Conservation (phyloP, 495 filamentous ascomycete species). For the Trichocladium uniseriatum region DNA sequence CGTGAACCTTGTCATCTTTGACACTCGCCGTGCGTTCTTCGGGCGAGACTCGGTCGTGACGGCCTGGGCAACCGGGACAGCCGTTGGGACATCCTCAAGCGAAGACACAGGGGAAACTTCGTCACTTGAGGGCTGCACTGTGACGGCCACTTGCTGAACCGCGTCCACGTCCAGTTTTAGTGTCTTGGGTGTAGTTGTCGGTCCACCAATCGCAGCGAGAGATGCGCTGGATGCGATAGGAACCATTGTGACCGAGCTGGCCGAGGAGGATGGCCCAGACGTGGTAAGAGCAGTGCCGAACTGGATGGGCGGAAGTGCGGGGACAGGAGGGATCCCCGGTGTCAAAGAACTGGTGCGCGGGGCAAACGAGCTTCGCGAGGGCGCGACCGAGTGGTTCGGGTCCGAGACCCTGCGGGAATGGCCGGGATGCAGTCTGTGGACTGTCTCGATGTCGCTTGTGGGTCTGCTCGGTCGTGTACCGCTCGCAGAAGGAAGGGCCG, state of each 20-base stretch:
- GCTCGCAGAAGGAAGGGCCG: not conserved
- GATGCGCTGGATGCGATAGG: slow-evolving; percentile 13
- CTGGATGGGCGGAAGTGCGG: slow-evolving; percentile 18
- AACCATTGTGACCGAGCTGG: slow-evolving; percentile 16
- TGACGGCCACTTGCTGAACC: not conserved
- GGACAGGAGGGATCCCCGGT: slow-evolving; percentile 23
- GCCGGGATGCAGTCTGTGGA: slow-evolving; percentile 25
- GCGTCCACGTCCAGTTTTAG: not conserved
- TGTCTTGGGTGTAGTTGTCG: not conserved
- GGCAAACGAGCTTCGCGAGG: slow-evolving; percentile 2
- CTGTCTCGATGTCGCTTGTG: slow-evolving; percentile 12
- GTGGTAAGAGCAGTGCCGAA: slow-evolving; percentile 14
- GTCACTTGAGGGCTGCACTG: not conserved
- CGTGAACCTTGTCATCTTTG: slow-evolving; percentile 15
- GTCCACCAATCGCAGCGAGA: not conserved
- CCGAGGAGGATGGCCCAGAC: slow-evolving; percentile 6
- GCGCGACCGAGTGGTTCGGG: not conserved
- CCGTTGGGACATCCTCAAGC: not conserved
- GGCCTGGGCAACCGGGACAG: not conserved
- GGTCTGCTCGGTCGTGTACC: slow-evolving; percentile 2
- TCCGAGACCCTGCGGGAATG: slow-evolving; percentile 24
- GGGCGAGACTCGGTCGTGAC: not conserved
- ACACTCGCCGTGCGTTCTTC: slow-evolving; percentile 5
- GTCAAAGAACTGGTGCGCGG: slow-evolving; percentile 8
- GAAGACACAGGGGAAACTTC: not conserved